A percentile compares a stretch with the other conserved stretches of the same genome.
phyloP scores from a whole-genome alignment of 208 protist genomes.

The Herpetomonas muscarum region DNA sequence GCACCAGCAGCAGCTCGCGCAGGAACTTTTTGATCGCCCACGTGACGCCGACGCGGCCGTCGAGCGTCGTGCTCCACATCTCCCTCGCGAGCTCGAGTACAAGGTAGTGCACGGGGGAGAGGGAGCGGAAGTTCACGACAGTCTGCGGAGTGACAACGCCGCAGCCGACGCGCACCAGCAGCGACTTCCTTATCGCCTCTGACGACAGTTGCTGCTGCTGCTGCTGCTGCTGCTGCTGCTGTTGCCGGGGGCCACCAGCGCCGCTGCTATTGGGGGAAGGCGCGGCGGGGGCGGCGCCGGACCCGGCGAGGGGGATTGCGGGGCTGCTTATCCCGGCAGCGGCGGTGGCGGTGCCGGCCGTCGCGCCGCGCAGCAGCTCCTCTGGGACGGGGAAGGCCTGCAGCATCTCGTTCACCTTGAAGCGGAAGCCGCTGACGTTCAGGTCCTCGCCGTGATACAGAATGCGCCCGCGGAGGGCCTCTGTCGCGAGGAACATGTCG shows the following conservation, averaged over 20 bases:
- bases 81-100: slow-evolving; percentile 70
- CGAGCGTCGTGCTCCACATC: slow-evolving; percentile 82
- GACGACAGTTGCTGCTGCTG: neutral
- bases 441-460: slow-evolving; percentile 79
- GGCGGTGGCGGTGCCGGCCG: neutral
- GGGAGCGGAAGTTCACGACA: slow-evolving; percentile 71
- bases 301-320: neutral
- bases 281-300: no score
- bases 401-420: slow-evolving; percentile 74
- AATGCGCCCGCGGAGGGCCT: slow-evolving; percentile 63
- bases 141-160: slow-evolving; percentile 68
- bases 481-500: slow-evolving; percentile 74
- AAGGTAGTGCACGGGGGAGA: slow-evolving; percentile 74
- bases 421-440: slow-evolving; percentile 49
- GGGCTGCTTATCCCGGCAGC: neutral
- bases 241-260: neutral
- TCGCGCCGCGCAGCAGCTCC: neutral
- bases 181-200: neutral
- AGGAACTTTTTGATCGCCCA: slow-evolving; percentile 81
- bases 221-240: slow-evolving; percentile 1
- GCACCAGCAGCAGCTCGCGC: slow-evolving; percentile 55
- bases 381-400: slow-evolving; percentile 7
- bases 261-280: neutral
- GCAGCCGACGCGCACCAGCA: slow-evolving; percentile 41
- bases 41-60: slow-evolving; percentile 62